phyloP scores from a whole-genome alignment of 164 flowering plant genomes.

The Vitis labrusca region DNA sequence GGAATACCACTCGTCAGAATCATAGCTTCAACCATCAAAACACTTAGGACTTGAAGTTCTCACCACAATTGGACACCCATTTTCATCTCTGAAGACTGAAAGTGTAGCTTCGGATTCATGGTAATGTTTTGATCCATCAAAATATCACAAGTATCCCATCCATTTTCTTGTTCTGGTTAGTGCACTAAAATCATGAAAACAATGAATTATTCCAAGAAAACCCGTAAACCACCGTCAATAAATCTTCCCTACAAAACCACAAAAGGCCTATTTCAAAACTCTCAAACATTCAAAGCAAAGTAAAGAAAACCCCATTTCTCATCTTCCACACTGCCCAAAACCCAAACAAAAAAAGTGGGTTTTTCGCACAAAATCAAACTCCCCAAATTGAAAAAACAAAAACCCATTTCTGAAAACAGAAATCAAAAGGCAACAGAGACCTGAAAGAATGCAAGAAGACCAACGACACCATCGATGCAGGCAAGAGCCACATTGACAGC shows the following conservation, averaged over 20 bases:
- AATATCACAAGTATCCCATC: background rate
- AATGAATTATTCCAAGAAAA: background rate
- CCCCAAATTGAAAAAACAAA: background rate
- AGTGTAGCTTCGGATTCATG: too few relatives aligned
- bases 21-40: too few relatives aligned
- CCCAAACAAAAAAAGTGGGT: too few relatives aligned
- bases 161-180: background rate
- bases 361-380: background rate
- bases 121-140: background rate
- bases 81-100: too few relatives aligned
- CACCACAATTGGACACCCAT: too few relatives aligned
- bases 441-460: conserved; percentile 50
- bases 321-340: background rate
- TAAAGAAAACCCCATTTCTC: background rate
- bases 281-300: background rate
- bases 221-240: background rate
- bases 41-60: too few relatives aligned
- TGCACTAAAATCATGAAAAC: background rate
- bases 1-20: too few relatives aligned
- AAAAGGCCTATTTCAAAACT: background rate
- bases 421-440: conserved; percentile 17
- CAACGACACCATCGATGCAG: conserved; percentile 39
- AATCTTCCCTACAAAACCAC: background rate
- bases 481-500: conserved; percentile 43
- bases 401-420: background rate